Percentiles rank a stretch among this genome's conserved stretches.
These are phyloP conservation scores for Ilex paraguariensis DNA, from an alignment of 305 asterid genomes.

Conservation along the genomic window DNA sequence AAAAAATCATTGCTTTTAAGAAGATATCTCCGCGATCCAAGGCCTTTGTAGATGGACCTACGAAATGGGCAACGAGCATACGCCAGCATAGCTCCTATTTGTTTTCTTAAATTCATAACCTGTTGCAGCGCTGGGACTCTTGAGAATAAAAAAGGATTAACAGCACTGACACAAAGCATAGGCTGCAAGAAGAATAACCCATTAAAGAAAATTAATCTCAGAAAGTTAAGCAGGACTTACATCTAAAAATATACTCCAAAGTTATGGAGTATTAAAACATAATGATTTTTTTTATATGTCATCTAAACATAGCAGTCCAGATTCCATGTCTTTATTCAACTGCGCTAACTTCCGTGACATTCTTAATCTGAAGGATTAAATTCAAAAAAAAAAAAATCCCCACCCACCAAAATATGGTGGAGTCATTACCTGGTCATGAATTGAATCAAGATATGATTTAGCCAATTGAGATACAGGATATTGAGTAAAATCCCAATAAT, in stretches of 20 bases:
- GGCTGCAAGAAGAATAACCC: slow-evolving; percentile 60
- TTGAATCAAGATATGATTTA: slow-evolving; percentile 86
- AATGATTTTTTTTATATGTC: too few relatives aligned
- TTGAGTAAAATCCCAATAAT: slow-evolving; percentile 79
- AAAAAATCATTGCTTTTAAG: slow-evolving; percentile 90
- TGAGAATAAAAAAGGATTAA: slow-evolving; percentile 75
- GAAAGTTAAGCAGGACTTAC: not conserved
- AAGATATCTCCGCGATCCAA: slow-evolving; percentile 88
- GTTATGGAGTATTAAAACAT: too few relatives aligned
- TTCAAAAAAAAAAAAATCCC: too few relatives aligned
- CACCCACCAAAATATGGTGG: not conserved
- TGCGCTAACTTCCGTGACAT: not conserved
- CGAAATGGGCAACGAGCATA: slow-evolving; percentile 85
- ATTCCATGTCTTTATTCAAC: too few relatives aligned
- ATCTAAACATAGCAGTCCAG: too few relatives aligned
- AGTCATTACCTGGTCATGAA: slow-evolving; percentile 63
- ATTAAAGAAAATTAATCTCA: slow-evolving; percentile 8
- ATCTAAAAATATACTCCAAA: too few relatives aligned
- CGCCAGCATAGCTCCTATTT: slow-evolving; percentile 69
- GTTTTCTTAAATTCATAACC: slow-evolving; percentile 75
- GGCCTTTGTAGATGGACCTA: slow-evolving; percentile 73
- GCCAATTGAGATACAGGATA: slow-evolving; percentile 90
- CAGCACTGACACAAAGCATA: slow-evolving; percentile 98
- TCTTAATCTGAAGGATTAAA: not conserved
- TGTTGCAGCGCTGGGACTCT: slow-evolving; percentile 89